Evolutionary conservation across 805 yeast species (phyloP).

Genomic region (Clavispora vitiphila): DNA sequence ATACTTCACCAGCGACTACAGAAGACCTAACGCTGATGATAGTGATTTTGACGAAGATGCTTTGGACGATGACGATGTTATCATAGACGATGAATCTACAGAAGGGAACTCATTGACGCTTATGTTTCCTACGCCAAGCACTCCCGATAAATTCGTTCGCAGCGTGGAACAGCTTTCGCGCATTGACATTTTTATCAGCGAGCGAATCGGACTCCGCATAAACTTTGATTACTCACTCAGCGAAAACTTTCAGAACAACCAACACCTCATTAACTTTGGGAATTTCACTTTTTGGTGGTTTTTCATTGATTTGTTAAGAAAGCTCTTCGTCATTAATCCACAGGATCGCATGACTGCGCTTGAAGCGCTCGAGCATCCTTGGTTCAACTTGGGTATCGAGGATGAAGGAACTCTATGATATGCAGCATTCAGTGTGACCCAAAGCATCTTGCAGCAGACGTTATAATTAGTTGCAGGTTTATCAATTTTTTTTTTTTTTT

Average conservation of each 20-base stretch:
- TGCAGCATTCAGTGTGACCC: background rate
- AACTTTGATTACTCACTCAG: conserved; percentile 36
- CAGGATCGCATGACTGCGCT: conserved; percentile 33
- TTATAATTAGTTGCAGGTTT: background rate
- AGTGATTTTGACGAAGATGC: conserved; percentile 10
- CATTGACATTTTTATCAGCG: conserved; percentile 41
- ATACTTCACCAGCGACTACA: conserved; percentile 28
- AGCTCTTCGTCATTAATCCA: conserved; percentile 37
- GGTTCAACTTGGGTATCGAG: conserved; percentile 44
- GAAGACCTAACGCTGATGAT: conserved; percentile 4
- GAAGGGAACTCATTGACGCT: conserved; percentile 23
- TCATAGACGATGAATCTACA: conserved; percentile 27
- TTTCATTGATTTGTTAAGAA: conserved; percentile 45
- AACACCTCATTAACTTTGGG: conserved; percentile 45
- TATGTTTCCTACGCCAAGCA: conserved; percentile 34
- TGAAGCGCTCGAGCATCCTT: conserved; percentile 43
- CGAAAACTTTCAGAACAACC: conserved; percentile 33
- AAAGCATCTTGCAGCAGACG: background rate
- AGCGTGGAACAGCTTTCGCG: conserved; percentile 38
- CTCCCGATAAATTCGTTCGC: conserved; percentile 34
- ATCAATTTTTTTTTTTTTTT: background rate
- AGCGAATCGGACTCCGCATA: conserved; percentile 35
- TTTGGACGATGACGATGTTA: conserved; percentile 18
- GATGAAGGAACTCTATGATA: conserved; percentile 36
- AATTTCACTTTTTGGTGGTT: conserved; percentile 79